Evolutionary conservation across 1,284 basidiomycete genomes (phyloP), one percentile per base, ranked within the genome.

Genomic region (Pseudozyma pruni): DNA sequence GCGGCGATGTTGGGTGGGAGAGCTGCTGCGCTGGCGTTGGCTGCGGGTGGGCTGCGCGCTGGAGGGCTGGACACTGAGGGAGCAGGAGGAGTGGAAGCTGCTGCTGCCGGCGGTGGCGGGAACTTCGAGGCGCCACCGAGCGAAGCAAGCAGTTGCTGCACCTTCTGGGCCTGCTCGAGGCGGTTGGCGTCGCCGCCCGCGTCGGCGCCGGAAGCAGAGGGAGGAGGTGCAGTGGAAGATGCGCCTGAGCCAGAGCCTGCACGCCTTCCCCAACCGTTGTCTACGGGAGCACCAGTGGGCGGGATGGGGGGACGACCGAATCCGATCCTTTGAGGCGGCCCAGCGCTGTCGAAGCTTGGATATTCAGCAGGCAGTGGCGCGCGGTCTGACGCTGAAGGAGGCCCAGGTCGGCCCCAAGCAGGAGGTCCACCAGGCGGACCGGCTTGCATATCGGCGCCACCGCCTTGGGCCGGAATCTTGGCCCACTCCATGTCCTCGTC

Each of bases 101-200:
- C 51, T 10, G 51, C 29, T 32, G 56, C 48, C 13, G 57, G 17
- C 13, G 56, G 44, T 19, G 68, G 38, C 16, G 63, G 42, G n/a
- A n/a, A n/a, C 43, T 57, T 71, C 14, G 61, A 46, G n/a, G 54
- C 56, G n/a, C 51, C 59, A 20, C 69, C 67, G 11, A 82, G 64
- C 4, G 67, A 69, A 3, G 79, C 78, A 11, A 82, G 64, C n/a
- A 82, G 64, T 46, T 76, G 64, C 55, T 83, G 82, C 44, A 83
- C 80, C 56, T 81, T 82, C 42, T 76, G 79, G 17, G 82, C 81
- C 37, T 83, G 80, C 38, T 80, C 81, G 6, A 83, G 66, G 1
- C 81, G 76, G 44, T 76, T 64, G 10, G 51, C 50, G 16, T 66
- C 63, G 27, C n/a, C n/a, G n/a, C 38, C 38, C 4, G 50, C 46